phyloP scores from a whole-genome alignment of 768 basidiomycete genomes.

The Russula sp. region DNA sequence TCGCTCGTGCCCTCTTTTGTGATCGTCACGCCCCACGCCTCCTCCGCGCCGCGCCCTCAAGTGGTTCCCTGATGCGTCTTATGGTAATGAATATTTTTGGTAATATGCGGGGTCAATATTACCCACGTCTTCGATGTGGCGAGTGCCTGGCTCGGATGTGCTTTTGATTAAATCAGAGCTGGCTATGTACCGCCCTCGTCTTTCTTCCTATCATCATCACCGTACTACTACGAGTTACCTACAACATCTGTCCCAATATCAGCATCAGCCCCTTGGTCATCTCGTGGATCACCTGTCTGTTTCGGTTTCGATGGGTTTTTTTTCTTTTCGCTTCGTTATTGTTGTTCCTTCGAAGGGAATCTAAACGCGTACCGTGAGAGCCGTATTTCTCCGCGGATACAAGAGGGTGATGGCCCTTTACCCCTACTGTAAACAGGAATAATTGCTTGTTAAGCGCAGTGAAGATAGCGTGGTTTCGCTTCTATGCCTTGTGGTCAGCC shows the following conservation, averaged over 20 bases:
- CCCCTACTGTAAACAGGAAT: no score
- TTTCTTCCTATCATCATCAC: conserved; percentile 35
- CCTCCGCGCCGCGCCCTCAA: conserved; percentile 32
- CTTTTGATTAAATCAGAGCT: not conserved
- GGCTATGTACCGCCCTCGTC: not conserved
- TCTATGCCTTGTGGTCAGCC: not conserved
- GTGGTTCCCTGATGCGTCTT: conserved; percentile 80
- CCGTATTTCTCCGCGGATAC: not conserved
- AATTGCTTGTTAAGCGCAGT: no score
- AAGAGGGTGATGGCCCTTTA: not conserved
- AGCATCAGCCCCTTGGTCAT: conserved; percentile 35
- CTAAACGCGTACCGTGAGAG: not conserved
- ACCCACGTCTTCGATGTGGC: conserved; percentile 76
- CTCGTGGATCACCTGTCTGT: not conserved
- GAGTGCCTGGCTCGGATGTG: not conserved
- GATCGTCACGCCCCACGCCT: no score
- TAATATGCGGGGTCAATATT: conserved; percentile 68
- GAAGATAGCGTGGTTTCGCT: conserved; percentile 6
- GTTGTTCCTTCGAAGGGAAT: not conserved
- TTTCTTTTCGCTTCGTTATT: not conserved
- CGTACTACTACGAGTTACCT: no score
- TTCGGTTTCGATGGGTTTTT: not conserved
- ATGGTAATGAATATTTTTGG: conserved; percentile 49
- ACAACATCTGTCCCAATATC: not conserved
- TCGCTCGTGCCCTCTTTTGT: no score